Conservation (phyloP, 176 grass and related monocot genomes). For the Oryza punctata region DNA sequence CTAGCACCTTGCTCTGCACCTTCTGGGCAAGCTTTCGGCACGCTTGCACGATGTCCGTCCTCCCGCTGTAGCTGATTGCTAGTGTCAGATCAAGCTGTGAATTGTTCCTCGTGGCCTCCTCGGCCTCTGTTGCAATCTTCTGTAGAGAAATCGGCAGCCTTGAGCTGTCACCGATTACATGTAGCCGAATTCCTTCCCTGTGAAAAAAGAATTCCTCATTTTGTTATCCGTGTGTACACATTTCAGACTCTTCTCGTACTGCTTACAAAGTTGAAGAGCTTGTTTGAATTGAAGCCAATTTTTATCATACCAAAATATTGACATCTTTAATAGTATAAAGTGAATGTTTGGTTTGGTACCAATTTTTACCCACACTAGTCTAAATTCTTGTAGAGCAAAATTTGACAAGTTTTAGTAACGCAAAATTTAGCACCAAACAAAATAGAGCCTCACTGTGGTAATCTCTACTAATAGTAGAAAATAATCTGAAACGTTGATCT, state of each 20-base stretch:
- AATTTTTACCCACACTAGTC: too few species aligned
- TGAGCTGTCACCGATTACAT: slow-evolving; percentile 60
- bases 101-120: slow-evolving; percentile 55
- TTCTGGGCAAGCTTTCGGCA: slow-evolving; percentile 56
- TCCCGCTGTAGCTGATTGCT: slow-evolving; percentile 71
- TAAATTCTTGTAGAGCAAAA: too few species aligned
- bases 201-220: not conserved
- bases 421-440: too few species aligned
- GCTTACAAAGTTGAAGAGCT: not conserved
- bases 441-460: too few species aligned
- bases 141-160: slow-evolving; percentile 60
- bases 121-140: slow-evolving; percentile 42
- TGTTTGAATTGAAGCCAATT: too few species aligned
- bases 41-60: slow-evolving; percentile 60
- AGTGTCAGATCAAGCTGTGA: slow-evolving; percentile 47
- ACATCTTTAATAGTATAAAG: too few species aligned
- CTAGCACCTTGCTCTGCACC: slow-evolving; percentile 41
- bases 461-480: too few species aligned
- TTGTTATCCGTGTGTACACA: not conserved
- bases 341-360: too few species aligned
- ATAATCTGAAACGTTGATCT: too few species aligned
- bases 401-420: too few species aligned
- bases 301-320: too few species aligned
- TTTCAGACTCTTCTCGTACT: not conserved
- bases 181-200: slow-evolving; percentile 57